Evolutionary conservation across 106 monocot species (phyloP), one percentile per base, ranked within the genome.

Genomic region (Dioscorea dumetorum): DNA sequence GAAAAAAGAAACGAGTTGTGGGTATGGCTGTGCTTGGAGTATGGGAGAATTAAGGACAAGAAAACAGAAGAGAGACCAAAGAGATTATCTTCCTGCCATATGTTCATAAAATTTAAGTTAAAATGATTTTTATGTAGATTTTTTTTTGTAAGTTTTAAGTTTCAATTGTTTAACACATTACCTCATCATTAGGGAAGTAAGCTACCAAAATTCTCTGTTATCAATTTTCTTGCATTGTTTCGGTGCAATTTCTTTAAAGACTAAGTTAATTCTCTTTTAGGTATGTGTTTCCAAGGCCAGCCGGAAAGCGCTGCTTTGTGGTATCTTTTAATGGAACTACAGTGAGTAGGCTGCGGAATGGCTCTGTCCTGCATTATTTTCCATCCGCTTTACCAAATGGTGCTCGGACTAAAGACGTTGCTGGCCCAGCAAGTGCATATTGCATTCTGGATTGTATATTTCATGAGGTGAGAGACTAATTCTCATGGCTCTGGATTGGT

Each of bases 361-460:
- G 99, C 19, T 93, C 99, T 21, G 68, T 99, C 57, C 76, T 99
- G 14, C 99, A 99, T 65, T 76, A 72, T 50, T 99, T 99, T 79
- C 99, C 99, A 51, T 99, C 99, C 48, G 70, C 62, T 24, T 79
- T 99, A 49, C 99, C 99, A 59, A 84, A 82, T 69, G 99, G 99
- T 57, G 82, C 99, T 12, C 80, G 85, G 75, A 83, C 72, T 31
- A 93, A 72, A 69, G 89, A 89, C 31, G 67, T 74, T 0, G 85
- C 85, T 13, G 93, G 93, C 62, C 77, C 99, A 58, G 70, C 85
- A 56, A 77, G 80, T 63, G 80, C 84, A 5, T 99, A 90, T 60
- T 83, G 78, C 52, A 99, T 99, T 60, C 76, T 99, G 6, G 99
- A 99, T 67, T 99, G 99, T 74, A 90, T 99, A 51, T 99, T 93